phyloP scores from a whole-genome alignment of 2,329 filamentous ascomycete genomes.

The Exophiala lecanii-corni region DNA sequence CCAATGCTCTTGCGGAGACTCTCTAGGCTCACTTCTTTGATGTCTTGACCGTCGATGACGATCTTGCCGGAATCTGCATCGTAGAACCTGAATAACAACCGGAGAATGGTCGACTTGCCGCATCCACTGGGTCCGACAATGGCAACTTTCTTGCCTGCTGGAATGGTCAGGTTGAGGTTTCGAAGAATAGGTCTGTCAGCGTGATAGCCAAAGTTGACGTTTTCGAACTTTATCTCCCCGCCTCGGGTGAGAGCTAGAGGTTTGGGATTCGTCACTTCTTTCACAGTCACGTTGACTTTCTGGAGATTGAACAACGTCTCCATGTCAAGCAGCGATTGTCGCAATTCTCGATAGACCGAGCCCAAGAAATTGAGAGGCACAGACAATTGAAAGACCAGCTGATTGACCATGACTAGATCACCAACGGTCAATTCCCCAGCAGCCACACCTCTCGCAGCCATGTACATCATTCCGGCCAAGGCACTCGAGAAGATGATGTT shows the following conservation, averaged over 20 bases:
- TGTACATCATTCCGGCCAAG: constrained; percentile 95
- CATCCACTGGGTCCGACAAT: constrained; percentile 93
- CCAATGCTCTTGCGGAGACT: constrained; percentile 82
- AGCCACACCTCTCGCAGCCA: constrained; percentile 85
- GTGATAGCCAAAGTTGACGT: constrained; percentile 91
- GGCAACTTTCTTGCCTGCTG: constrained; percentile 91
- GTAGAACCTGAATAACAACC: constrained; percentile 90
- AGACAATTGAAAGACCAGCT: constrained; percentile 95
- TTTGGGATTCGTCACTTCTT: constrained; percentile 69
- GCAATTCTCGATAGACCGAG: constrained; percentile 93
- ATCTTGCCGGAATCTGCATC: constrained; percentile 82
- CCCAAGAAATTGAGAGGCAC: constrained; percentile 96
- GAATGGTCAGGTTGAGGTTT: constrained; percentile 81
- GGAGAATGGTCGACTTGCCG: constrained; percentile 89
- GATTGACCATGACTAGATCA: constrained; percentile 97
- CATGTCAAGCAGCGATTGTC: constrained; percentile 95
- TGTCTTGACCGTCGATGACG: constrained; percentile 86
- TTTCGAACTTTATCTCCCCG: constrained; percentile 89
- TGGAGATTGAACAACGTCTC: constrained; percentile 96
- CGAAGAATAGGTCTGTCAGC: constrained; percentile 80
- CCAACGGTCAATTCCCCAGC: constrained; percentile 79
- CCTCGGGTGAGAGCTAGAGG: constrained; percentile 67
- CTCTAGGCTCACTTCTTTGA: constrained; percentile 75
- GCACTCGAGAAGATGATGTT: constrained; percentile 96
- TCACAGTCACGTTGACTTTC: constrained; percentile 87